These are phyloP conservation scores for Kalaharituber pfeilii DNA, from an alignment of 2,329 filamentous ascomycete species.

Conservation along the genomic window DNA sequence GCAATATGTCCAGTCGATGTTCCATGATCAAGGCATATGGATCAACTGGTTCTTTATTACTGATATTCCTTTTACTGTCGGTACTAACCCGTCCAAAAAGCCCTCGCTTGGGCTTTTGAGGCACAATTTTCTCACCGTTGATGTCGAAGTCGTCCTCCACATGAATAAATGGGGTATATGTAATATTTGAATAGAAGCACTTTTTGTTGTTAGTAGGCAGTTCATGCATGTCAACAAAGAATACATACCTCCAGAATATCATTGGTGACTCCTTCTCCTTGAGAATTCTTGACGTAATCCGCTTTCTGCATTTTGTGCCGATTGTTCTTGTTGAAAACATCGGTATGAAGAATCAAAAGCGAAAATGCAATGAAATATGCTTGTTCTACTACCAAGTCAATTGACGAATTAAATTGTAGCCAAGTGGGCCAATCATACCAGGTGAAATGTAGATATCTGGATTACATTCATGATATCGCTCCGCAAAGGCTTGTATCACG, in stretches of 20 bases:
- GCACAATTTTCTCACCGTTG: slow-evolving; percentile 53
- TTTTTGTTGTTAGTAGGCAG: slow-evolving; percentile 2
- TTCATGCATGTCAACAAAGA: background rate
- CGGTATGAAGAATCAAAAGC: slow-evolving; percentile 85
- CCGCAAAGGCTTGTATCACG: slow-evolving; percentile 82
- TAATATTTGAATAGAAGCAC: slow-evolving; percentile 97
- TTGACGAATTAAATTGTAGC: too few relatives aligned
- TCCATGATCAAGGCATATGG: slow-evolving; percentile 91
- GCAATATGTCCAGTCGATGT: slow-evolving; percentile 61
- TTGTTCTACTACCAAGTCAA: slow-evolving; percentile 41
- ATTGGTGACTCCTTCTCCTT: slow-evolving; percentile 77
- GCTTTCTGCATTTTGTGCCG: slow-evolving; percentile 96
- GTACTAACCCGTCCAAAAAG: slow-evolving; percentile 19
- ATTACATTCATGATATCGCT: slow-evolving; percentile 95
- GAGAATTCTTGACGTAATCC: slow-evolving; percentile 90
- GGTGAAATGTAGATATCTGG: slow-evolving; percentile 80
- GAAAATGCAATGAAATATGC: slow-evolving; percentile 98
- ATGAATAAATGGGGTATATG: slow-evolving; percentile 94
- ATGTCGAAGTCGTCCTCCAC: slow-evolving; percentile 81
- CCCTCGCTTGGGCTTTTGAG: slow-evolving; percentile 47
- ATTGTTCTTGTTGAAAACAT: slow-evolving; percentile 99
- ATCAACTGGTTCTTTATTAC: slow-evolving; percentile 67
- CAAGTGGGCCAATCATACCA: slow-evolving; percentile 28
- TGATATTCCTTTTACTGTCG: slow-evolving; percentile 16
- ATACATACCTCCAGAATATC: slow-evolving; percentile 52